These are phyloP conservation scores for Vigna mungo DNA, from an alignment of 306 rosid genomes.

Conservation along the genomic window DNA sequence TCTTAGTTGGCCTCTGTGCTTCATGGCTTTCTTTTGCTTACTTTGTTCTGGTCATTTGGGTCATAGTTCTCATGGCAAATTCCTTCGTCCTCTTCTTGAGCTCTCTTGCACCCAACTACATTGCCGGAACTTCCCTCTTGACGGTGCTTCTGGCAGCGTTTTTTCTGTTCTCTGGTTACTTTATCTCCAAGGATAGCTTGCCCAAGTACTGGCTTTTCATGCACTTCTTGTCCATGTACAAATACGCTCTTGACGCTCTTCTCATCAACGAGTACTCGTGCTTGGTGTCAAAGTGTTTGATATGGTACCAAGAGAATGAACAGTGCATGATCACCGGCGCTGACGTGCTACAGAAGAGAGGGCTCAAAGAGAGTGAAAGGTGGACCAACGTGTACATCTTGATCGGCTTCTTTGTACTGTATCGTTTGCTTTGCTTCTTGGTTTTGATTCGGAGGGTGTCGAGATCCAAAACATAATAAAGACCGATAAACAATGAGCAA, in stretches of 20 bases:
- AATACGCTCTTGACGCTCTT: slow-evolving; percentile 89
- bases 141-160: slow-evolving; percentile 79
- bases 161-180: slow-evolving; percentile 88
- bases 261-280: slow-evolving; percentile 87
- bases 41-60: slow-evolving; percentile 84
- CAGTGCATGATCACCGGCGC: slow-evolving; percentile 82
- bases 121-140: slow-evolving; percentile 83
- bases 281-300: slow-evolving; percentile 66
- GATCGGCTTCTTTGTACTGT: slow-evolving; percentile 74
- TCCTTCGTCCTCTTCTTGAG: slow-evolving; percentile 84
- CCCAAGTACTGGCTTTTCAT: slow-evolving; percentile 89
- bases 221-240: slow-evolving; percentile 89
- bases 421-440: slow-evolving; percentile 83
- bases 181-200: slow-evolving; percentile 64
- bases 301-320: slow-evolving; percentile 69
- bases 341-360: slow-evolving; percentile 72
- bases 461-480: slow-evolving; percentile 63
- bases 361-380: slow-evolving; percentile 65
- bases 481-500: not conserved
- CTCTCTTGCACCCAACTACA: slow-evolving; percentile 89
- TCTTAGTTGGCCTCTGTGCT: slow-evolving; percentile 87
- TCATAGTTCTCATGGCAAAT: slow-evolving; percentile 80
- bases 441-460: slow-evolving; percentile 88
- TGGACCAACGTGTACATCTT: slow-evolving; percentile 83
- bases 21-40: slow-evolving; percentile 81